Base-by-base conservation (phyloP, 495 filamentous ascomycete species). In the Daldinia grandis region DNA sequence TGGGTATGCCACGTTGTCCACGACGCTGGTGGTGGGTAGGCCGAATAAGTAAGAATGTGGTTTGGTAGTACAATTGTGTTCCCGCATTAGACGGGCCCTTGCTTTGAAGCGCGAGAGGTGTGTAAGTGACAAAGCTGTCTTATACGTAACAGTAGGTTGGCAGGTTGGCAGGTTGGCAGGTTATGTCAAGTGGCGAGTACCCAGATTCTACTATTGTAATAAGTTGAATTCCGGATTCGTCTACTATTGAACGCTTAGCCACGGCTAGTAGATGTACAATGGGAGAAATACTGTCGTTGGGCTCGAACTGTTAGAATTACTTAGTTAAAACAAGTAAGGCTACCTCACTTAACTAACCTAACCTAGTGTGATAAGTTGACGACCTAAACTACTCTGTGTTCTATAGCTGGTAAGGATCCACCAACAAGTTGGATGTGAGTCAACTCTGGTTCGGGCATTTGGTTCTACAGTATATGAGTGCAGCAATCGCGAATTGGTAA, bases 1-100 rank as follows among this genome's bases (percentile, higher is more conserved):
- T 49, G 50, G 19, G 44, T 27, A 69, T 64, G 49, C 61, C 49
- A 71, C 63, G 58, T 61, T 71, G 56, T 64, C 61, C 50, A 54
- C 55, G 28, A 30, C 60, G 61, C 51, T 62, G 56, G 49, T 57
- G 9, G 56, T 56, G 65, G 57, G 55, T 61, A 73, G 38, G 64
- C 54, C 56, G 64, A 72, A 21, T 21, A 38, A 19, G 40, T 31
- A 58, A 19, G 31, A 42, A 53, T 66, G n/a, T 9, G 10, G 49
- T 55, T 56, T 68, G 56, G 69, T 72, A 42, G 54, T 53, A 73
- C 69, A 64, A 56, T 40, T 64, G 60, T 61, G 56, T 51, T 60
- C 40, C 69, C 15, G 61, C 57, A 44, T 57, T 27, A 57, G 40
- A 68, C 70, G 65, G 70, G 70, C 50, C 70, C 70, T 73, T 68